phyloP scores from a whole-genome alignment of 2,329 filamentous ascomycete genomes.

The Blastomyces emzantsi region DNA sequence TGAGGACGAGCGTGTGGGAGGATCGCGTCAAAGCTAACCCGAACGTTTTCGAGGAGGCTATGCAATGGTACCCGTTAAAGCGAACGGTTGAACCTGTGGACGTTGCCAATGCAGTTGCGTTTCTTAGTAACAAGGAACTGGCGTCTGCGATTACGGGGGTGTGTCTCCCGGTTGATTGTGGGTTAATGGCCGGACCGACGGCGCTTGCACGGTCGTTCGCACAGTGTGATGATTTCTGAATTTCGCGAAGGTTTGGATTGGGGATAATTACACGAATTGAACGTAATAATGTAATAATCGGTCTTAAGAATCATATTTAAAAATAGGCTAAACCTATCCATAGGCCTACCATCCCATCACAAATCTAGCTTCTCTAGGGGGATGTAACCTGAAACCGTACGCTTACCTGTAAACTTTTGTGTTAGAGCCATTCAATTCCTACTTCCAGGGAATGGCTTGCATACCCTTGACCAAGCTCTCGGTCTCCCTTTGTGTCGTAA shows the following conservation, averaged over 20 bases:
- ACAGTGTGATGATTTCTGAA: constrained; percentile 16
- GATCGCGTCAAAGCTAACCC: constrained; percentile 14
- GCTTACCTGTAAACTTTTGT: background rate
- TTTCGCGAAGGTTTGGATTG: background rate
- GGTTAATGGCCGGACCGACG: constrained; percentile 20
- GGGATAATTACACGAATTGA: background rate
- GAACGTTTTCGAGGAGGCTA: constrained; percentile 16
- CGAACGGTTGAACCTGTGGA: constrained; percentile 19
- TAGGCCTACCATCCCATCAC: background rate
- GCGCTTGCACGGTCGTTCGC: constrained; percentile 18
- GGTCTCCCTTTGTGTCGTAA: background rate
- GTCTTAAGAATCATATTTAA: background rate
- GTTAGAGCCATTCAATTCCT: background rate
- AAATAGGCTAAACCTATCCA: background rate
- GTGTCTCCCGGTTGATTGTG: constrained; percentile 20
- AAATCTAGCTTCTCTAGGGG: background rate
- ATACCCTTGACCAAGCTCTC: background rate
- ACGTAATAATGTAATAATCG: background rate
- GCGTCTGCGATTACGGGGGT: constrained; percentile 21
- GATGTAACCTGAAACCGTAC: background rate
- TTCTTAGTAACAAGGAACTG: constrained; percentile 17
- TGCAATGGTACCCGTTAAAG: constrained; percentile 21
- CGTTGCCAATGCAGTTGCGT: constrained; percentile 22
- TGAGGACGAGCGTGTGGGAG: constrained; percentile 18
- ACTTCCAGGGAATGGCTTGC: background rate